phyloP scores from a whole-genome alignment of 2,329 filamentous ascomycete genomes.

The Epichloe glyceriae region DNA sequence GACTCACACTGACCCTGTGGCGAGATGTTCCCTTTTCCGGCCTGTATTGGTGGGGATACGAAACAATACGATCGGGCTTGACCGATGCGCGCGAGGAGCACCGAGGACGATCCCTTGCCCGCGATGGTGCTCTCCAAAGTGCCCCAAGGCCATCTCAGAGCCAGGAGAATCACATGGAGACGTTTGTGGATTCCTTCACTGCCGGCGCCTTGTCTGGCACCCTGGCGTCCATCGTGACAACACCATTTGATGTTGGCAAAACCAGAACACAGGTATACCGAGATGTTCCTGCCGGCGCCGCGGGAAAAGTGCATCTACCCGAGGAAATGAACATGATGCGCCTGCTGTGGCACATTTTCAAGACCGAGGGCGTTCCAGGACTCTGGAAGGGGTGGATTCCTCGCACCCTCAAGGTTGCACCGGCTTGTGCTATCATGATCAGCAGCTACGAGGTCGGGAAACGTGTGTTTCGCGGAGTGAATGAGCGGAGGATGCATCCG shows the following conservation, averaged over 20 bases:
- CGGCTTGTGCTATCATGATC: slow-evolving; percentile 98
- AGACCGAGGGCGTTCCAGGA: slow-evolving; percentile 66
- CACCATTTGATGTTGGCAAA: slow-evolving; percentile 95
- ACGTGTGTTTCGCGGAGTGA: slow-evolving; percentile 66
- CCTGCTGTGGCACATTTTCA: slow-evolving; percentile 84
- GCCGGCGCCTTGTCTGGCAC: slow-evolving; percentile 76
- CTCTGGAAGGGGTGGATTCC: slow-evolving; percentile 89
- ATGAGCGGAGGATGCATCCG: slow-evolving; percentile 31
- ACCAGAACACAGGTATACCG: slow-evolving; percentile 79
- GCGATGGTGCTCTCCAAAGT: slow-evolving; percentile 26
- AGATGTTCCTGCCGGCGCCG: slow-evolving; percentile 31
- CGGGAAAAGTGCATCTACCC: slow-evolving; percentile 34
- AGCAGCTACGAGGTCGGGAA: slow-evolving; percentile 96
- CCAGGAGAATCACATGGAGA: slow-evolving; percentile 58
- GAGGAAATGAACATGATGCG: slow-evolving; percentile 69
- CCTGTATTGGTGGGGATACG: slow-evolving; percentile 97
- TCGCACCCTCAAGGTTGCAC: slow-evolving; percentile 84
- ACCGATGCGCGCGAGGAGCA: slow-evolving; percentile 51
- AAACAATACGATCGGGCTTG: slow-evolving; percentile 61
- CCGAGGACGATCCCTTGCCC: slow-evolving; percentile 25
- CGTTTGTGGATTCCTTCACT: slow-evolving; percentile 79
- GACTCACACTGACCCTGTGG: slow-evolving; percentile 84
- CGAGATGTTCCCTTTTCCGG: slow-evolving; percentile 94
- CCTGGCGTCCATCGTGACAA: slow-evolving; percentile 77
- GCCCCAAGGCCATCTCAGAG: slow-evolving; percentile 45